Evolutionary conservation across 352 stramenopile genomes (phyloP).

Genomic region (Plasmopara halstedii): DNA sequence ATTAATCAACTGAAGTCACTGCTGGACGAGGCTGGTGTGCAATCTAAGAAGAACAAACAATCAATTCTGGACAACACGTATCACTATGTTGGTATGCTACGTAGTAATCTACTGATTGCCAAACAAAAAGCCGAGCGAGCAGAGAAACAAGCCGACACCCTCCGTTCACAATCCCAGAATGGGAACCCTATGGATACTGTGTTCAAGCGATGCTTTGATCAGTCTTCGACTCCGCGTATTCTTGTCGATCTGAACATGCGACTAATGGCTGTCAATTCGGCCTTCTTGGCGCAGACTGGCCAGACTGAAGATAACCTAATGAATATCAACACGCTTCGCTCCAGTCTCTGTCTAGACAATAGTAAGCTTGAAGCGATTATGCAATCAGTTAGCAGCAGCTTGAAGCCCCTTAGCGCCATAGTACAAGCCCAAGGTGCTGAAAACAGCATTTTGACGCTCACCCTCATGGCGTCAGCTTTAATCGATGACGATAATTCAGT

Average conservation of each 20-base stretch:
- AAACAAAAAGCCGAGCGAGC: slow-evolving; percentile 53
- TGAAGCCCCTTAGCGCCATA: slow-evolving; percentile 36
- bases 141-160: slow-evolving; percentile 46
- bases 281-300: slow-evolving; percentile 43
- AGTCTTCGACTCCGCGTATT: slow-evolving; percentile 50
- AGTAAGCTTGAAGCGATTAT: slow-evolving; percentile 39
- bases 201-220: slow-evolving; percentile 63
- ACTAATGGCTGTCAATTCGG: slow-evolving; percentile 45
- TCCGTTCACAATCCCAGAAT: slow-evolving; percentile 31
- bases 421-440: slow-evolving; percentile 37
- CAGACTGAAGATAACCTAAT: slow-evolving; percentile 35
- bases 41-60: slow-evolving; percentile 73
- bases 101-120: slow-evolving; percentile 48
- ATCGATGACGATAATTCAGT: slow-evolving; percentile 48
- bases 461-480: slow-evolving; percentile 48
- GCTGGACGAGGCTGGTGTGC: slow-evolving; percentile 47
- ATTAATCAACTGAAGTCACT: slow-evolving; percentile 67
- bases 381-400: slow-evolving; percentile 29
- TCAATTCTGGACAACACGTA: slow-evolving; percentile 60
- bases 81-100: slow-evolving; percentile 60
- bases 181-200: slow-evolving; percentile 23
- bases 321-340: slow-evolving; percentile 28
- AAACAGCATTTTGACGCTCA: slow-evolving; percentile 39
- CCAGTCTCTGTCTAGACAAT: slow-evolving; percentile 43
- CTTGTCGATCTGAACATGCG: slow-evolving; percentile 46